These are phyloP conservation scores for Sorghum bicolor DNA, from an alignment of 176 grass and related monocot genomes.

Conservation along the genomic window DNA sequence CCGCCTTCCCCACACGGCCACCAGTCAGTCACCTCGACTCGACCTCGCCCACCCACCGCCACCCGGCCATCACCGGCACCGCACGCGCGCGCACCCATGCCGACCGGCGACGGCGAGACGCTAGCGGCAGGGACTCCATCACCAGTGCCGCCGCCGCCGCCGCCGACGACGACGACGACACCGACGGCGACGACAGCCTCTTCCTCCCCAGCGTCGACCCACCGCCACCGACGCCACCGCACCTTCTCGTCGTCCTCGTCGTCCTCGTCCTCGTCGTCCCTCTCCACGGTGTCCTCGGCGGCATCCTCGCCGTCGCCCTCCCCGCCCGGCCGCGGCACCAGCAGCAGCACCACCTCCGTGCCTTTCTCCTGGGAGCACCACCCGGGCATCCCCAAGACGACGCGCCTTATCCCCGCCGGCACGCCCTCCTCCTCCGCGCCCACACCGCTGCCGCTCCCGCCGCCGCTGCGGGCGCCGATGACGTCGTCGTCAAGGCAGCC, in stretches of 20 bases:
- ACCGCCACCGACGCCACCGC: constrained; percentile 26
- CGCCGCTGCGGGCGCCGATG: neutral
- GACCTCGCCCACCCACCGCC: neutral
- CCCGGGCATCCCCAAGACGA: constrained; percentile 82
- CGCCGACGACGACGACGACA: no score
- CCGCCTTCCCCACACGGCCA: constrained; percentile 40
- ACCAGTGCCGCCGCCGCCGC: constrained; percentile 27
- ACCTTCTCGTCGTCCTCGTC: constrained; percentile 1
- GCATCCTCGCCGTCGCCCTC: constrained; percentile 30
- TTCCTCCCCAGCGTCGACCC: neutral
- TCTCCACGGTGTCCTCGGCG: constrained; percentile 32
- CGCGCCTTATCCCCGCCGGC: neutral
- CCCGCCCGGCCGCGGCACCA: neutral
- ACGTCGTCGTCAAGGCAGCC: neutral
- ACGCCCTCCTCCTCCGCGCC: constrained; percentile 3
- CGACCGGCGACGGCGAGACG: constrained; percentile 23
- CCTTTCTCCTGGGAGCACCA: constrained; percentile 98
- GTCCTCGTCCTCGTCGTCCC: neutral
- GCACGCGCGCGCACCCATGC: constrained; percentile 10
- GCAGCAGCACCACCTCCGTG: constrained; percentile 60
- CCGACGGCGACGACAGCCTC: neutral
- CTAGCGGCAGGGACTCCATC: neutral
- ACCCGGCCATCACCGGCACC: neutral
- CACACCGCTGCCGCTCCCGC: constrained; percentile 31
- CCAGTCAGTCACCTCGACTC: neutral